phyloP scores from a whole-genome alignment of 805 yeast genomes.

The Spathaspora gorwiae region DNA sequence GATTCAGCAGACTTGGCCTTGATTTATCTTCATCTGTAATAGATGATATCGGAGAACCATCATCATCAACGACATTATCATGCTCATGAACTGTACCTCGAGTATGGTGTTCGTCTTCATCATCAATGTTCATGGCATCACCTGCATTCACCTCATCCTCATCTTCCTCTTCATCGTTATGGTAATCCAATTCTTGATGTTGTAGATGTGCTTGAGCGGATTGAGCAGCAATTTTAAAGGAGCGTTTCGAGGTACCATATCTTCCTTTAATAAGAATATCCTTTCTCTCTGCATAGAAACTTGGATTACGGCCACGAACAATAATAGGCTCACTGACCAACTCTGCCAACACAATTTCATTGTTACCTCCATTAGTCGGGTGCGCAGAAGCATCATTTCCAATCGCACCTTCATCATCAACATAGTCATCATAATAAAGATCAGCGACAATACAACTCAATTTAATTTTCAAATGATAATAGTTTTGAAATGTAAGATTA shows the following conservation, averaged over 20 bases:
- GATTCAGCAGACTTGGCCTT: slow-evolving; percentile 4
- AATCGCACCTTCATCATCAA: slow-evolving; percentile 18
- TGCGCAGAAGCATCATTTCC: slow-evolving; percentile 1
- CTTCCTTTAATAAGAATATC: slow-evolving; percentile 40
- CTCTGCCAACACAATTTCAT: slow-evolving; percentile 28
- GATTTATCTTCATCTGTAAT: slow-evolving; percentile 9
- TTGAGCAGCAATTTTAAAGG: slow-evolving; percentile 12
- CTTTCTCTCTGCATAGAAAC: slow-evolving; percentile 52
- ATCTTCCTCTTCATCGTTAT: slow-evolving; percentile 6
- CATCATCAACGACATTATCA: slow-evolving; percentile 7
- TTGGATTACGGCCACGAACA: slow-evolving; percentile 59
- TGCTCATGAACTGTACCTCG: background rate
- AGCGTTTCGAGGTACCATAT: slow-evolving; percentile 12
- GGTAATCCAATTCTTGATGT: slow-evolving; percentile 2
- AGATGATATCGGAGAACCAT: slow-evolving; percentile 8
- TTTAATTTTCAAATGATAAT: slow-evolving; percentile 35
- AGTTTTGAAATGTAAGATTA: slow-evolving; percentile 42
- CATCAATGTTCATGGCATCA: slow-evolving; percentile 1
- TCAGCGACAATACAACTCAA: slow-evolving; percentile 36
- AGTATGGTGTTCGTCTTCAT: background rate
- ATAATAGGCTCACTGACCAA: slow-evolving; percentile 43
- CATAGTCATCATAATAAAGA: slow-evolving; percentile 33
- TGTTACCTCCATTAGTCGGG: slow-evolving; percentile 13
- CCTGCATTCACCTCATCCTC: background rate
- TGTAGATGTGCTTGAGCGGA: background rate